Evolutionary conservation across 164 flowering plant species (phyloP).

Genomic region (Sextonia rubra): DNA sequence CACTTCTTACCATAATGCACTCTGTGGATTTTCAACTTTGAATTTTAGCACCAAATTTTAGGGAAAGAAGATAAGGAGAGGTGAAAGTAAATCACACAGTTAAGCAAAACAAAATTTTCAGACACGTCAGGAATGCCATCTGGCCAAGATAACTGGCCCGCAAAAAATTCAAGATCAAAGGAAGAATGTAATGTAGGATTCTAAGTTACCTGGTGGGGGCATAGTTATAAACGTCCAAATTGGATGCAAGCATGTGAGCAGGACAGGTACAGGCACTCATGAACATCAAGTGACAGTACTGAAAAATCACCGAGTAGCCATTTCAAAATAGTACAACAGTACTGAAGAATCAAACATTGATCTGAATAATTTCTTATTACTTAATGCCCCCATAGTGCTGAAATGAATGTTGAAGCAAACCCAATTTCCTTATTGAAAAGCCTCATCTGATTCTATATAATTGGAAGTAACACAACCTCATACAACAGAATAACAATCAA

Average conservation of each 20-base stretch:
- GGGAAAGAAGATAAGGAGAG: no score
- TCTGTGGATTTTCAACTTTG: no score
- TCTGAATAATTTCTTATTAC: background rate
- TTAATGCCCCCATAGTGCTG: slow-evolving; percentile 1
- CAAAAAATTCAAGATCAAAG: background rate
- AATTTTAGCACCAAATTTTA: no score
- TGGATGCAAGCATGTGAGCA: slow-evolving; percentile 13
- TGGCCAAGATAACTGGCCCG: background rate
- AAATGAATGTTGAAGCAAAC: slow-evolving; percentile 7
- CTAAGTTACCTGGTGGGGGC: slow-evolving; percentile 17
- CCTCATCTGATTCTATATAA: no score
- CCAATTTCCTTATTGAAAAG: background rate
- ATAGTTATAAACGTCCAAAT: background rate
- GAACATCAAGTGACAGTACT: slow-evolving; percentile 13
- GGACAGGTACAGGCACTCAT: slow-evolving; percentile 7
- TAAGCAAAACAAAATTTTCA: background rate
- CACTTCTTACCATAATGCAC: background rate
- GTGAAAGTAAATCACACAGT: no score
- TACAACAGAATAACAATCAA: no score
- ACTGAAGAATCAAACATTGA: slow-evolving; percentile 11
- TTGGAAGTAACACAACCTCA: no score
- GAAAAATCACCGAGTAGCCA: slow-evolving; percentile 14
- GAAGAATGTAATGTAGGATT: slow-evolving; percentile 6
- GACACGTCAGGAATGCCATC: background rate
- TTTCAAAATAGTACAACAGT: slow-evolving; percentile 11